phyloP scores from a whole-genome alignment of 148 eudicot genomes.

The Nepenthes gracilis region DNA sequence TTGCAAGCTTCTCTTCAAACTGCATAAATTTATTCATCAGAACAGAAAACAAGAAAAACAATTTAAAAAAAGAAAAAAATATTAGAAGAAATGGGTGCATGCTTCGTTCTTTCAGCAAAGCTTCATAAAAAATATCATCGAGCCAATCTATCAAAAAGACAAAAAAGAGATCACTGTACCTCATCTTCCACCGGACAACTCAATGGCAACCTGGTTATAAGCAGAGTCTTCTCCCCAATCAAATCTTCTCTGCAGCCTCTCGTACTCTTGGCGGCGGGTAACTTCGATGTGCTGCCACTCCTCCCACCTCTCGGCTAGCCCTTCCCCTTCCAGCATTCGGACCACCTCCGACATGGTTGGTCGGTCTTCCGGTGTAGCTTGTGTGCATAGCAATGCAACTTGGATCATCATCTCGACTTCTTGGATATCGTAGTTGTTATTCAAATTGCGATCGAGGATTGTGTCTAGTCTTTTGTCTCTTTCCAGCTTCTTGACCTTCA shows the following conservation, averaged over 20 bases:
- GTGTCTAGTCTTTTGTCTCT: constrained; percentile 71
- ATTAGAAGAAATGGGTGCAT: no score
- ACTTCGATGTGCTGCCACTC: constrained; percentile 86
- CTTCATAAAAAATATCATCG: no score
- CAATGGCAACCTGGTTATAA: constrained; percentile 64
- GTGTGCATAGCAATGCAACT: constrained; percentile 88
- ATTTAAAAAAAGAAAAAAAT: no score
- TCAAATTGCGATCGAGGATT: constrained; percentile 65
- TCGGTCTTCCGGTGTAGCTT: constrained; percentile 79
- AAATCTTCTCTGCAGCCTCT: constrained; percentile 68
- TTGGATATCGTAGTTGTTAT: constrained; percentile 29
- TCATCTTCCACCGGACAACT: constrained; percentile 88
- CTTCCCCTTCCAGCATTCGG: constrained; percentile 96
- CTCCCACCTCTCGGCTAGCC: constrained; percentile 95
- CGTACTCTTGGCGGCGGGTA: constrained; percentile 58
- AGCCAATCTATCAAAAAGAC: no score
- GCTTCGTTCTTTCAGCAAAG: no score
- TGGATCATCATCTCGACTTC: constrained; percentile 91
- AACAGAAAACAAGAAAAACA: no score
- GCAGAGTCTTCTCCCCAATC: constrained; percentile 84
- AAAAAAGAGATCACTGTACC: no score
- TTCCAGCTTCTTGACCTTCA: constrained; percentile 76
- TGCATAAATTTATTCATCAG: no score
- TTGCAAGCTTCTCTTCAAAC: neutral
- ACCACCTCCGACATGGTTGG: constrained; percentile 96